These are phyloP conservation scores for Xylaria grammica DNA, from an alignment of 495 filamentous ascomycete genomes.

Conservation along the genomic window DNA sequence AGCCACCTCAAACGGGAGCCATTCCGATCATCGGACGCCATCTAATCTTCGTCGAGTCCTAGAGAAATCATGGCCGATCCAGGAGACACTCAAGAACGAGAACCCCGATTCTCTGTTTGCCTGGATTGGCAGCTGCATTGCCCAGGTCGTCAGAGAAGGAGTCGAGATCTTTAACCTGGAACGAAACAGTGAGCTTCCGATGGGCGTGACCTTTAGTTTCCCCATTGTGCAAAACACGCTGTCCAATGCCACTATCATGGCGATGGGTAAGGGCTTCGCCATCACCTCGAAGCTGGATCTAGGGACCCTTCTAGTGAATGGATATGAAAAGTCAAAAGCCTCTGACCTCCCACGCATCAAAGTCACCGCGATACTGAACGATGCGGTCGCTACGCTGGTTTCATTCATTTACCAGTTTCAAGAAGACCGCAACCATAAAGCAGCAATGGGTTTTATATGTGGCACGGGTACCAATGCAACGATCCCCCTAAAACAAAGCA, in stretches of 20 bases:
- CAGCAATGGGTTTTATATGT: constrained; percentile 80
- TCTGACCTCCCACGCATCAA: constrained; percentile 66
- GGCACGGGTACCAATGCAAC: constrained; percentile 87
- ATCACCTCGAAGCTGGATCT: constrained; percentile 76
- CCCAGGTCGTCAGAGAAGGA: constrained; percentile 65
- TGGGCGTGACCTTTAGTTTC: constrained; percentile 88
- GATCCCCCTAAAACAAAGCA: constrained; percentile 68
- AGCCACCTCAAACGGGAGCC: constrained; percentile 7
- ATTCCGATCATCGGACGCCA: constrained; percentile 19
- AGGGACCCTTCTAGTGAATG: constrained; percentile 67
- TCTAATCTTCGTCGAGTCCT: constrained; percentile 63
- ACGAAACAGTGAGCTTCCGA: constrained; percentile 57
- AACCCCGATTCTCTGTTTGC: constrained; percentile 75
- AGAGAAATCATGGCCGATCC: constrained; percentile 79
- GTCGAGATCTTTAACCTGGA: constrained; percentile 37
- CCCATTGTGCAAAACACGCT: constrained; percentile 81
- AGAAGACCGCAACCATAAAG: constrained; percentile 50
- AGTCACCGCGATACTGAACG: constrained; percentile 81
- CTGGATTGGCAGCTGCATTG: constrained; percentile 81
- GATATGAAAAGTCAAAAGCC: constrained; percentile 62
- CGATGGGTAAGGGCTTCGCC: constrained; percentile 88
- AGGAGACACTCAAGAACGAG: constrained; percentile 77
- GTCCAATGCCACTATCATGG: constrained; percentile 77
- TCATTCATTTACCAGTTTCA: constrained; percentile 69
- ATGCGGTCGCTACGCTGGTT: constrained; percentile 79